Evolutionary conservation across 163 green algal genomes (phyloP).

Genomic region (Scenedesmus sp.): DNA sequence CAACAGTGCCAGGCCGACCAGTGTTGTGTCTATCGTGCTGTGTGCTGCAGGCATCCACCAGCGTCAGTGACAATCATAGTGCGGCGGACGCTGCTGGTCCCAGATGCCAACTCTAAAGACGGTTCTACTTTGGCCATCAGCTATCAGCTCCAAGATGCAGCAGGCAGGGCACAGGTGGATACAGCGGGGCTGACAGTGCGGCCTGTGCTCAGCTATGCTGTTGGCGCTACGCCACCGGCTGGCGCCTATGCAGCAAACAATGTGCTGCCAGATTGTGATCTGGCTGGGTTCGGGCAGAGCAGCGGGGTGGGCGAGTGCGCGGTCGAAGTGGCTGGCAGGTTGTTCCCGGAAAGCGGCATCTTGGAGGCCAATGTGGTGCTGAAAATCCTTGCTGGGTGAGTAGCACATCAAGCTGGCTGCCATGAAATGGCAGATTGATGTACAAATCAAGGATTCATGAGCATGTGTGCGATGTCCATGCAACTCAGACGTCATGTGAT

Average conservation of each 20-base stretch:
- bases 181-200: neutral
- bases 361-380: neutral
- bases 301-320: conserved; percentile 44
- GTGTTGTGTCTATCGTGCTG: neutral
- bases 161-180: conserved; percentile 30
- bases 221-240: neutral
- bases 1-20: neutral
- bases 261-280: conserved; percentile 35
- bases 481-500: too few relatives aligned
- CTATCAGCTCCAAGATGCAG: conserved; percentile 43
- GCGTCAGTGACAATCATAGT: neutral
- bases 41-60: conserved; percentile 10
- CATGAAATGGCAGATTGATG: neutral
- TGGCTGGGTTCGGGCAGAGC: neutral
- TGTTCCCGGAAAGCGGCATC: conserved; percentile 29
- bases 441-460: neutral
- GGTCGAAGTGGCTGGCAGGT: neutral
- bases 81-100: conserved; percentile 7
- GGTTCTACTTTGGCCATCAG: conserved; percentile 34
- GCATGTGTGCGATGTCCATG: neutral
- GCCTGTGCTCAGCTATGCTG: conserved; percentile 32
- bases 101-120: conserved; percentile 18
- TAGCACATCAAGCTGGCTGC: neutral
- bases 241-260: conserved; percentile 24
- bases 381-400: conserved; percentile 23